These are phyloP conservation scores for Penicillium paxilli DNA, from an alignment of 495 filamentous ascomycete genomes.

Conservation along the genomic window DNA sequence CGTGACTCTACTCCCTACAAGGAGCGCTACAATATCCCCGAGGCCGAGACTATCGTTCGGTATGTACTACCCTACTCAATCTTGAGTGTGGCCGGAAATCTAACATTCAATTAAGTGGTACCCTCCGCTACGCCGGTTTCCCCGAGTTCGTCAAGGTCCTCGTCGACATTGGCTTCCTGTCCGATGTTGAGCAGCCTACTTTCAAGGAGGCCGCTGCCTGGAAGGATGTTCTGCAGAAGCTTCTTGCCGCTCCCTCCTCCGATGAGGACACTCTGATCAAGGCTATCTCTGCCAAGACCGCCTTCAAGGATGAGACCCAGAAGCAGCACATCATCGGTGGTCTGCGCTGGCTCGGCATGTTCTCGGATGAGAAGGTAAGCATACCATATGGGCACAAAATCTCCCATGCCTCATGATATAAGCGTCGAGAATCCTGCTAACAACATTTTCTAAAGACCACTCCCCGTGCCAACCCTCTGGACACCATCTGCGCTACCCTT, in stretches of 20 bases:
- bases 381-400: not conserved
- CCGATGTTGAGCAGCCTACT: slow-evolving; percentile 59
- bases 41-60: slow-evolving; percentile 53
- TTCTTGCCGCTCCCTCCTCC: slow-evolving; percentile 64
- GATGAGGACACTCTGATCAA: slow-evolving; percentile 65
- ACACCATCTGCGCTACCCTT: slow-evolving; percentile 85
- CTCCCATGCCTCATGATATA: too few relatives aligned
- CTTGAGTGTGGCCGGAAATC: not conserved
- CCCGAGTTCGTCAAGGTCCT: slow-evolving; percentile 82
- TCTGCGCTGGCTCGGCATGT: slow-evolving; percentile 83
- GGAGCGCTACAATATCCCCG: slow-evolving; percentile 88
- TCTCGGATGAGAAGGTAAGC: slow-evolving; percentile 54
- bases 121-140: slow-evolving; percentile 83
- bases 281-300: slow-evolving; percentile 74
- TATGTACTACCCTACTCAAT: not conserved
- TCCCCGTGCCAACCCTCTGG: slow-evolving; percentile 77
- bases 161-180: slow-evolving; percentile 84
- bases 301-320: slow-evolving; percentile 66
- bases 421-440: not conserved
- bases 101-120: slow-evolving; percentile 49
- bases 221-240: slow-evolving; percentile 78
- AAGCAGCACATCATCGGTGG: slow-evolving; percentile 74
- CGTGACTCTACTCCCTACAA: slow-evolving; percentile 83
- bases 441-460: slow-evolving; percentile 44
- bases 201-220: slow-evolving; percentile 66